A percentile compares a stretch with the other conserved stretches of the same genome.
These are phyloP conservation scores for Gleditsia sinensis DNA, from an alignment of 306 rosid genomes.

Conservation along the genomic window DNA sequence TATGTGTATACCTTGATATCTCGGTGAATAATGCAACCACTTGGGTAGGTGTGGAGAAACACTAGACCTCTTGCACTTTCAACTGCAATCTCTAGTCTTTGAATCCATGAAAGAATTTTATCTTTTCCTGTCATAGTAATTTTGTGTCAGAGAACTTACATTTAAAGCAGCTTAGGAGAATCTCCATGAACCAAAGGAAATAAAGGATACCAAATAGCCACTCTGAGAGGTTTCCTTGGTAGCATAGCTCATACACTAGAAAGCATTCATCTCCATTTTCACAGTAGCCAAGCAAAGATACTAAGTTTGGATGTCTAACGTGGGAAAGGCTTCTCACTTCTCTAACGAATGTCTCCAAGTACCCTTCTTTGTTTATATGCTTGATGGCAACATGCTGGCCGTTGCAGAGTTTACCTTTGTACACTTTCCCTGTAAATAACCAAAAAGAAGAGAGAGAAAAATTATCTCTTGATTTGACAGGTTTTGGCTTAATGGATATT, in stretches of 20 bases:
- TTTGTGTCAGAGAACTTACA: background rate
- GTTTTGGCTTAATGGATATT: background rate
- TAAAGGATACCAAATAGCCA: conserved; percentile 61
- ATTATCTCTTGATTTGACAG: background rate
- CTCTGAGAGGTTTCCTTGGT: conserved; percentile 66
- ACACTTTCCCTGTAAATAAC: conserved; percentile 55
- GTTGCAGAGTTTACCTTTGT: conserved; percentile 56
- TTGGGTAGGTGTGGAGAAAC: conserved; percentile 65
- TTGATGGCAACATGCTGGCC: conserved; percentile 62
- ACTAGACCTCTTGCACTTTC: conserved; percentile 64
- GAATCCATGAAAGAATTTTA: conserved; percentile 60
- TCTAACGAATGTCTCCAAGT: conserved; percentile 58
- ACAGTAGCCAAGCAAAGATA: conserved; percentile 55
- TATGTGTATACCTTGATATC: conserved; percentile 59
- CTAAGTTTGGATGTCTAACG: conserved; percentile 62
- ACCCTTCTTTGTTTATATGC: conserved; percentile 61
- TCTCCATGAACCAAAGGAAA: background rate
- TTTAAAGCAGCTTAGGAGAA: background rate
- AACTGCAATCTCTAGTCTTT: conserved; percentile 59
- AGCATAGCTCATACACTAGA: conserved; percentile 74
- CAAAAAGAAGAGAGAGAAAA: background rate
- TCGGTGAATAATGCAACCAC: conserved; percentile 71
- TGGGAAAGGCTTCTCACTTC: conserved; percentile 67
- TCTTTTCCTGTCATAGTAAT: conserved; percentile 45
- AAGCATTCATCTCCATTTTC: conserved; percentile 56